Base-by-base conservation (phyloP, 2,329 filamentous ascomycete species). In the Penicillium sp. region DNA sequence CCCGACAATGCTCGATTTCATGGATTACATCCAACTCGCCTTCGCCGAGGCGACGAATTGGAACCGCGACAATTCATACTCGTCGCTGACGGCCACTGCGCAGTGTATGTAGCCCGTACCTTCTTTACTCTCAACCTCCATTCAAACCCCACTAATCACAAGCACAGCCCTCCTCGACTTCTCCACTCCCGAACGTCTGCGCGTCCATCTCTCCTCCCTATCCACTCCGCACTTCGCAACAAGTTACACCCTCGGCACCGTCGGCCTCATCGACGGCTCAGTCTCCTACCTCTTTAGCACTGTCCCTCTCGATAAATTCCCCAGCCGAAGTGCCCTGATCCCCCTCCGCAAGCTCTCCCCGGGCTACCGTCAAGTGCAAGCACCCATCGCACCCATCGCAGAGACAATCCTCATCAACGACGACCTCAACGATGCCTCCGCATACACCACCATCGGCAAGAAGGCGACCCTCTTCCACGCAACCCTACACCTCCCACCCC, bases 201-300 rank as follows among this genome's bases (percentile, higher is more conserved):
- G 88, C 53, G 75, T 98, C 46, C 88, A 88, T 50, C 80, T 97
- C 50, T 95, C 91, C 6, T 94, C 93, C 6, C 83, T 98, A 26
- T 88, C 90, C 8, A 90, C 90, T 17, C 85, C 88, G 8, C 88
- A 95, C 68, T 96, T 97, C 62, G 91, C 90, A 21, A 95, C 90
- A 15, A 91, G 89, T 33, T 98, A 98, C 70, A 86, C 88, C 35
- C 80, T 98, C 39, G 88, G 89, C 53, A 94, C 85, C 37, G 80
- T 94, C 15, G 93, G 91, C 52, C 78, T 95, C 31, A 90, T 98
- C 44, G 91, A 97, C 72, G 93, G 93, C 66, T 95, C 89, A 15
- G 80, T 98, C 49, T 95, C 90, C 13, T 98, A 97, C 71, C 81
- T 98, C 46, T 97, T 95, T 74, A 94, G 89, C 43, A 95, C 88